A percentile compares a stretch with the other conserved stretches of the same genome.
Evolutionary conservation across 352 stramenopile species (phyloP).

Genomic region (Pythium dissimile): DNA sequence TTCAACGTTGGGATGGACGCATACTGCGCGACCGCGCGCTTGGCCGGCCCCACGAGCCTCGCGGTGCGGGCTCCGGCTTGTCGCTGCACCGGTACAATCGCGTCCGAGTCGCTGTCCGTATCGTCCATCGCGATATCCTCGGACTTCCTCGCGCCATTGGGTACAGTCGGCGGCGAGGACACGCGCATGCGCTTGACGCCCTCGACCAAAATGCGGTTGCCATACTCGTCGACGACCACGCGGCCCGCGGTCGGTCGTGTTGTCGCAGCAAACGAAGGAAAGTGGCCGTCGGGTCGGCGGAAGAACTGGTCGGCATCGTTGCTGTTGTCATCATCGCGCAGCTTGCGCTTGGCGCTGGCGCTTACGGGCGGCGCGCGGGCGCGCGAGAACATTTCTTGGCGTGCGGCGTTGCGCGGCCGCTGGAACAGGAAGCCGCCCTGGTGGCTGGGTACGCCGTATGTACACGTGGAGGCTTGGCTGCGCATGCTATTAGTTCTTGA

Average conservation of each 20-base stretch:
- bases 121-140: conserved; percentile 39
- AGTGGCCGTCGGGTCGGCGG: no score
- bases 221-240: conserved; percentile 12
- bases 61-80: neutral
- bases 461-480: conserved; percentile 22
- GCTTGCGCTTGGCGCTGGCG: conserved; percentile 52
- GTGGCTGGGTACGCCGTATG: conserved; percentile 37
- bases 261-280: no score
- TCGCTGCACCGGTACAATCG: conserved; percentile 8
- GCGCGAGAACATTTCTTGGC: conserved; percentile 49
- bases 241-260: conserved; percentile 1
- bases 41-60: conserved; percentile 1
- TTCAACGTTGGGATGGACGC: conserved; percentile 5
- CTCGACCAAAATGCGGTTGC: conserved; percentile 39
- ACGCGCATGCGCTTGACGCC: conserved; percentile 71
- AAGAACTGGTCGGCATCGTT: neutral
- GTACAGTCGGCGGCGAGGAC: conserved; percentile 32
- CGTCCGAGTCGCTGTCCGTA: conserved; percentile 12
- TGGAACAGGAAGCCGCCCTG: conserved; percentile 41
- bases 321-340: conserved; percentile 23
- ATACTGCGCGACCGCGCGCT: conserved; percentile 10
- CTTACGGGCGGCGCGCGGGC: conserved; percentile 22
- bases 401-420: conserved; percentile 30
- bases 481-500: conserved; percentile 16
- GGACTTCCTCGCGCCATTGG: neutral